Percentiles rank a stretch among this genome's conserved stretches.
These are phyloP conservation scores for Zymoseptoria pseudotritici DNA, from an alignment of 2,329 filamentous ascomycete genomes.

Conservation along the genomic window DNA sequence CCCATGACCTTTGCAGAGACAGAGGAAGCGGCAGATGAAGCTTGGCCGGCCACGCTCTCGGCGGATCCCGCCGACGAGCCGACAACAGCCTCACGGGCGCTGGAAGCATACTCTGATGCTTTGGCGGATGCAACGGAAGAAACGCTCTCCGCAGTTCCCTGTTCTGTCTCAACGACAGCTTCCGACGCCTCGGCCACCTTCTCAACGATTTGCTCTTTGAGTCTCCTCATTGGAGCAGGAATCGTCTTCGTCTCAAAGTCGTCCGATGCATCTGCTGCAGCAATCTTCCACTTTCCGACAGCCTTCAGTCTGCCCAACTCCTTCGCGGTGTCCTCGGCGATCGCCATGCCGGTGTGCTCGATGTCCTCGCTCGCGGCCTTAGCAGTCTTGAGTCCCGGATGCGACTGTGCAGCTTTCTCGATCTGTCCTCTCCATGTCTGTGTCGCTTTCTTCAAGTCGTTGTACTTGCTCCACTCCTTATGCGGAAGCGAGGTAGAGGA, in stretches of 20 bases:
- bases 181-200: slow-evolving; percentile 26
- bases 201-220: slow-evolving; percentile 34
- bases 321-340: slow-evolving; percentile 69
- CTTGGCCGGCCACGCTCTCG: slow-evolving; percentile 47
- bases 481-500: slow-evolving; percentile 94
- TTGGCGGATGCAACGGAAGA: slow-evolving; percentile 25
- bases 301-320: slow-evolving; percentile 77
- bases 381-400: slow-evolving; percentile 62
- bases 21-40: slow-evolving; percentile 31
- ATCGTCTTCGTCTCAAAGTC: slow-evolving; percentile 68
- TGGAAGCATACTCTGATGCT: slow-evolving; percentile 23
- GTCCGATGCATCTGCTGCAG: slow-evolving; percentile 63
- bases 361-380: slow-evolving; percentile 61
- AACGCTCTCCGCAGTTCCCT: slow-evolving; percentile 31
- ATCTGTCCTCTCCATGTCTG: slow-evolving; percentile 80
- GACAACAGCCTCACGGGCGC: slow-evolving; percentile 21
- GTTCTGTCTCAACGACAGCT: slow-evolving; percentile 30
- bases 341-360: slow-evolving; percentile 70
- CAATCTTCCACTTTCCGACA: slow-evolving; percentile 76
- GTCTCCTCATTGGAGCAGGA: slow-evolving; percentile 47
- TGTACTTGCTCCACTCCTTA: slow-evolving; percentile 94
- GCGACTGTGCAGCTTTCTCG: slow-evolving; percentile 61
- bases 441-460: slow-evolving; percentile 75
- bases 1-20: slow-evolving; percentile 14
- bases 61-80: slow-evolving; percentile 36